Conservation (phyloP, 768 basidiomycete genomes). For the Trametes villosa region DNA sequence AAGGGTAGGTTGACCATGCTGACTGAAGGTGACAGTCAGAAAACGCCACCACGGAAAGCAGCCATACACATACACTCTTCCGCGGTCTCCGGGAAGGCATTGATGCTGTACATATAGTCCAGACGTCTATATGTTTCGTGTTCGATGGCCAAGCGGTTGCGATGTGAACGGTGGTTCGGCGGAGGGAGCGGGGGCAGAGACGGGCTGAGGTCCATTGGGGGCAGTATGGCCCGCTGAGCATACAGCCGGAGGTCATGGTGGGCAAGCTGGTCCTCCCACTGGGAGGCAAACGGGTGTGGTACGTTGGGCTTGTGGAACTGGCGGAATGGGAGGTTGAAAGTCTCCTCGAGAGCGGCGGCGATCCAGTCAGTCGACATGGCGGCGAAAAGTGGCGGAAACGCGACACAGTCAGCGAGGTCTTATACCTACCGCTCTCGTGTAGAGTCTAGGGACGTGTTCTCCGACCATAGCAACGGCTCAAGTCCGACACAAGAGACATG, state of each 20-base stretch:
- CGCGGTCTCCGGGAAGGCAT: conserved; percentile 38
- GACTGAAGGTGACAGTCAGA: conserved; percentile 39
- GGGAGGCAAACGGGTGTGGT: no score
- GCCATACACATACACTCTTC: conserved; percentile 43
- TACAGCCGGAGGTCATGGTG: conserved; percentile 14
- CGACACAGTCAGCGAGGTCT: neutral
- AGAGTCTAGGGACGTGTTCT: no score
- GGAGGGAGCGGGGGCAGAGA: conserved; percentile 19
- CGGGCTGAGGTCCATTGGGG: conserved; percentile 24
- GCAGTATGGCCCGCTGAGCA: conserved; percentile 14
- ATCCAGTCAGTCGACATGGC: neutral
- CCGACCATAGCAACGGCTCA: neutral
- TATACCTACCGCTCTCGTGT: neutral
- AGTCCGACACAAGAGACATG: neutral
- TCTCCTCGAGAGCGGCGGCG: neutral
- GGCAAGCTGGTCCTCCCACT: neutral
- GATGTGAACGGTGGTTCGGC: conserved; percentile 46
- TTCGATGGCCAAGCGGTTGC: conserved; percentile 44
- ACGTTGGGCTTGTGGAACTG: neutral
- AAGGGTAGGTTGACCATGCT: conserved; percentile 42
- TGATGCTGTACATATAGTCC: conserved; percentile 48
- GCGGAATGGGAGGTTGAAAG: neutral
- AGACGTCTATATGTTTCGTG: conserved; percentile 56
- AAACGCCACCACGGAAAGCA: neutral
- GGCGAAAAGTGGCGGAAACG: neutral